These are phyloP conservation scores for Saururus chinensis DNA, from an alignment of 164 flowering plant species.

Conservation along the genomic window DNA sequence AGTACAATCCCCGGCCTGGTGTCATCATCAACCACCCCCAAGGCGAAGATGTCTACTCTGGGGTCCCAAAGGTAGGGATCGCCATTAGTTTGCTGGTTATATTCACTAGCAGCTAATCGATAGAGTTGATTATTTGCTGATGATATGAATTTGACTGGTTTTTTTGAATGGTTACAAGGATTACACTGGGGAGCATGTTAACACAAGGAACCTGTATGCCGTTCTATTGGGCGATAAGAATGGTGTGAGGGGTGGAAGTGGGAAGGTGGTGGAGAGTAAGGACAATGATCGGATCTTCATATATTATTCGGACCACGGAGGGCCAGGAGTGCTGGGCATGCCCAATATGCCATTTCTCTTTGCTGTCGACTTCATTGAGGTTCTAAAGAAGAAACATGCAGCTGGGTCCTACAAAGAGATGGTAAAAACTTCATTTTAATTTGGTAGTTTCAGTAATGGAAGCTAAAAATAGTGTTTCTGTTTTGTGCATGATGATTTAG, in stretches of 20 bases:
- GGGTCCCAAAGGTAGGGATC: constrained; percentile 74
- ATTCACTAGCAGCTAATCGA: too few species aligned
- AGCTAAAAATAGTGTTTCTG: background rate
- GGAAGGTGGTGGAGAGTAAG: constrained; percentile 76
- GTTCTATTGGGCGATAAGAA: constrained; percentile 74
- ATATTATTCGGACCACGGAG: constrained; percentile 92
- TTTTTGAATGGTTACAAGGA: constrained; percentile 11
- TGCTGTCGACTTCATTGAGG: constrained; percentile 69
- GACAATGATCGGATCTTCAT: constrained; percentile 69
- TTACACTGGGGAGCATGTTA: constrained; percentile 50
- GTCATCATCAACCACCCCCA: constrained; percentile 72
- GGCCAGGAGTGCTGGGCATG: constrained; percentile 96
- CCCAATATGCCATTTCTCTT: constrained; percentile 63
- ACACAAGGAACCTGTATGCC: constrained; percentile 58
- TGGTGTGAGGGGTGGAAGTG: constrained; percentile 75
- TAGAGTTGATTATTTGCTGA: too few species aligned
- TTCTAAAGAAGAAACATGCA: constrained; percentile 76
- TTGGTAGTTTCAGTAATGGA: background rate
- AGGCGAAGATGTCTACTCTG: constrained; percentile 72
- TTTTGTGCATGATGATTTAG: constrained; percentile 14
- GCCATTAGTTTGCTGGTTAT: background rate
- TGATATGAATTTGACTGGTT: background rate
- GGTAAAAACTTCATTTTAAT: constrained; percentile 25
- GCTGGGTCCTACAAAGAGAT: constrained; percentile 65
- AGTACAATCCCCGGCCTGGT: constrained; percentile 66